These are phyloP conservation scores for Yarrowia divulgata DNA, from an alignment of 805 yeast species.

Conservation along the genomic window DNA sequence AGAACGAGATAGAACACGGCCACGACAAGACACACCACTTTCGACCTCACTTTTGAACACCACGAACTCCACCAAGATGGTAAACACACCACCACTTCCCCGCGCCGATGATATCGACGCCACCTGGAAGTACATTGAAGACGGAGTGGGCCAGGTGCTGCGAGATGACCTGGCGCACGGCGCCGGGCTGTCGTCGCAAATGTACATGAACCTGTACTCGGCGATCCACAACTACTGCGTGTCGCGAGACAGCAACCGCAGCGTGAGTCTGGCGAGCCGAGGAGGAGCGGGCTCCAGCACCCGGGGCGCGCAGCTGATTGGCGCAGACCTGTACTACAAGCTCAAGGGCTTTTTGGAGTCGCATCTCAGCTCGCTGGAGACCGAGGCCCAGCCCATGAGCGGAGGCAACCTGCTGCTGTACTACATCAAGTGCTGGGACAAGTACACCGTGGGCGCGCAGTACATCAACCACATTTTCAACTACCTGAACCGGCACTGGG, in stretches of 20 bases:
- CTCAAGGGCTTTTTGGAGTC: slow-evolving; percentile 69
- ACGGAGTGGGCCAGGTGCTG: slow-evolving; percentile 53
- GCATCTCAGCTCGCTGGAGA: slow-evolving; percentile 53
- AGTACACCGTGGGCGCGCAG: slow-evolving; percentile 90
- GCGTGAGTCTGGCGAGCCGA: slow-evolving; percentile 41
- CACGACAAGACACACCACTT: too few species aligned
- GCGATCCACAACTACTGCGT: slow-evolving; percentile 94
- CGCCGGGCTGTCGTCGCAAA: slow-evolving; percentile 51
- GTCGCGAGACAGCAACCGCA: slow-evolving; percentile 43
- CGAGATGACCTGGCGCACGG: slow-evolving; percentile 48
- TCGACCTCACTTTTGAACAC: neutral
- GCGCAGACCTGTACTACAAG: slow-evolving; percentile 84
- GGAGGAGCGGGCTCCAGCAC: slow-evolving; percentile 40
- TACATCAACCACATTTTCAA: slow-evolving; percentile 92
- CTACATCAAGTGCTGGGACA: slow-evolving; percentile 86
- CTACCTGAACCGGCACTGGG: slow-evolving; percentile 97
- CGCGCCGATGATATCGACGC: slow-evolving; percentile 48
- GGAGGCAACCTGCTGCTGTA: slow-evolving; percentile 77
- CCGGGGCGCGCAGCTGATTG: slow-evolving; percentile 64
- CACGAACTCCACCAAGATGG: neutral
- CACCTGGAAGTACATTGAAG: slow-evolving; percentile 53
- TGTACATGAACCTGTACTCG: slow-evolving; percentile 88
- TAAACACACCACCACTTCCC: slow-evolving; percentile 44
- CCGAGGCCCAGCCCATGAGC: slow-evolving; percentile 53
- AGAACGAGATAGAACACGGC: neutral